Conservation (phyloP, 2,329 filamentous ascomycete genomes). For the Cladobotryum mycophilum region DNA sequence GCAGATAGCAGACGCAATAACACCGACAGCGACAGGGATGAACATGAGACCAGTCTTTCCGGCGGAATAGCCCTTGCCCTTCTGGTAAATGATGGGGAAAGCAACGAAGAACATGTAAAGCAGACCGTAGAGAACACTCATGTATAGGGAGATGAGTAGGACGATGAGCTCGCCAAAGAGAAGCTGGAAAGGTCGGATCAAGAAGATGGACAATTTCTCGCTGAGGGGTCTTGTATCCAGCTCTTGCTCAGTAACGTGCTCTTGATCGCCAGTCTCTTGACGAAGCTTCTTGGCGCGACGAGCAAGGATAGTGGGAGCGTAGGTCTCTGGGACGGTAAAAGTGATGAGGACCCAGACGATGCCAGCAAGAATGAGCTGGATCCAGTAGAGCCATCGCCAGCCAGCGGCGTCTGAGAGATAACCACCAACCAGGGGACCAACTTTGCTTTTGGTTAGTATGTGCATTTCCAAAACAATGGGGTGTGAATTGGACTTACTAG, state of each 20-base stretch:
- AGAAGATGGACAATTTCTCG: constrained; percentile 66
- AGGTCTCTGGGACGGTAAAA: constrained; percentile 88
- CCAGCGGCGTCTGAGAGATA: constrained; percentile 63
- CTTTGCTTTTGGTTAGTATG: constrained; percentile 18
- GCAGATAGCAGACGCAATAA: constrained; percentile 59
- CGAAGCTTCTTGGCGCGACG: constrained; percentile 65
- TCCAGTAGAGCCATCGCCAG: constrained; percentile 85
- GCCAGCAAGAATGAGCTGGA: constrained; percentile 70
- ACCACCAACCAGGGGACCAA: constrained; percentile 70
- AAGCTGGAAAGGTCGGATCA: constrained; percentile 78
- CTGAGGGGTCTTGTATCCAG: constrained; percentile 64
- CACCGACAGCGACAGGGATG: constrained; percentile 73
- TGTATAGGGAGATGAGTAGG: constrained; percentile 76
- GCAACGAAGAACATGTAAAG: constrained; percentile 75
- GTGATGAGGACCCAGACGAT: constrained; percentile 69
- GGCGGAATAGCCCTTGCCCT: constrained; percentile 71
- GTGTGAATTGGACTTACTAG: constrained; percentile 36
- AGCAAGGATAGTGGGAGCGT: constrained; percentile 71
- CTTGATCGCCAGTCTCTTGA: constrained; percentile 57
- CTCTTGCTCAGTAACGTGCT: constrained; percentile 74
- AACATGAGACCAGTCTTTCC: constrained; percentile 79
- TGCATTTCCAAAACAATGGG: neutral
- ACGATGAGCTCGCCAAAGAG: constrained; percentile 81
- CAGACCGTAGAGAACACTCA: constrained; percentile 72
- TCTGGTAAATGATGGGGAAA: constrained; percentile 64